A percentile compares a stretch with the other conserved stretches of the same genome.
Evolutionary conservation across 768 basidiomycete genomes (phyloP).

Genomic region (Macrolepiota dolichaula): DNA sequence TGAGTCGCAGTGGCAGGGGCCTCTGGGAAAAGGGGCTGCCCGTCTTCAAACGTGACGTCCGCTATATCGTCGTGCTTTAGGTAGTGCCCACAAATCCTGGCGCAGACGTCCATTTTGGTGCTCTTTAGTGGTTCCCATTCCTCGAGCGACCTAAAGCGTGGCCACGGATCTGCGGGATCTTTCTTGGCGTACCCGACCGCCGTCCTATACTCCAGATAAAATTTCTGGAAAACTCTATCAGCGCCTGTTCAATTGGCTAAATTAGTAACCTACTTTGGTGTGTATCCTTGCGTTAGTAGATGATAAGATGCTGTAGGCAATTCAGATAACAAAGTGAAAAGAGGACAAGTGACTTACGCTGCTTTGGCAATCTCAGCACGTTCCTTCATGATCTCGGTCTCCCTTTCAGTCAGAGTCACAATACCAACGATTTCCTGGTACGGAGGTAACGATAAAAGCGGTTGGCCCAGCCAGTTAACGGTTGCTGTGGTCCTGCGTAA

Average conservation of each 20-base stretch:
- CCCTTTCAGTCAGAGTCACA: background rate
- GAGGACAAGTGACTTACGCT: background rate
- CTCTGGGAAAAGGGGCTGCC: background rate
- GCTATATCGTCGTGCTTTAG: background rate
- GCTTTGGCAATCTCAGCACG: background rate
- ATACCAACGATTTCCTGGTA: background rate
- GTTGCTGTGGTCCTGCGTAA: background rate
- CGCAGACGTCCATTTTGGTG: background rate
- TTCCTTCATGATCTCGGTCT: background rate
- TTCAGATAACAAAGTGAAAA: background rate
- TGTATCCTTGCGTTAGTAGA: background rate
- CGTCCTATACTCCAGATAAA: constrained; percentile 15
- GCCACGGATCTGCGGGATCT: background rate
- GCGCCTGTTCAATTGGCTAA: background rate
- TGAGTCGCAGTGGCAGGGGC: background rate
- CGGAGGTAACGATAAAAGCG: background rate
- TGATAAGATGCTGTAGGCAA: background rate
- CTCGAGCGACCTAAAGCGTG: constrained; percentile 6
- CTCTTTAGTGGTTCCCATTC: constrained; percentile 14
- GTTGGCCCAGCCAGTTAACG: background rate
- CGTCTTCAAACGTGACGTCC: background rate
- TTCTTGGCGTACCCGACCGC: constrained; percentile 8
- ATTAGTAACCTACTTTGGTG: background rate
- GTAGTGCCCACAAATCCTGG: background rate
- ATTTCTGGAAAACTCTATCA: background rate